phyloP scores from a whole-genome alignment of 495 filamentous ascomycete species.

The Melanomma pulvis-pyrius region DNA sequence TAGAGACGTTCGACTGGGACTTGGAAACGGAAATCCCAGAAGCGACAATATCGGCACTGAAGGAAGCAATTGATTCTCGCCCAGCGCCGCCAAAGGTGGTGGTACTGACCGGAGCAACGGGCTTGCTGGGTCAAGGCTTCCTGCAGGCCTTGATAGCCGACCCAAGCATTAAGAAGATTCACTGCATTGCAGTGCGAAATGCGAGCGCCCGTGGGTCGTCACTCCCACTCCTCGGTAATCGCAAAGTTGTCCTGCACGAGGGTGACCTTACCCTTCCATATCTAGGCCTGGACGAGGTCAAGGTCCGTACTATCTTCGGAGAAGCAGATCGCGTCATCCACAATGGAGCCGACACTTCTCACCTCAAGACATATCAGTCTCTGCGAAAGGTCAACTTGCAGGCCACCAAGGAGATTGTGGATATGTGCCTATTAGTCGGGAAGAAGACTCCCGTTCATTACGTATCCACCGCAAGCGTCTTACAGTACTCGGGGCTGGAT shows the following conservation, averaged over 20 bases:
- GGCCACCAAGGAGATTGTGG: slow-evolving; percentile 1
- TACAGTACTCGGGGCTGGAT: background rate
- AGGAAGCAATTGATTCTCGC: background rate
- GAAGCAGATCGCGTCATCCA: slow-evolving; percentile 17
- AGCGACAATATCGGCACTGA: background rate
- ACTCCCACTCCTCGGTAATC: background rate
- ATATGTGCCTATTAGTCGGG: background rate
- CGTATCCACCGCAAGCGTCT: slow-evolving; percentile 37
- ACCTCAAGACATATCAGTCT: slow-evolving; percentile 12
- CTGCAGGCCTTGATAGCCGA: background rate
- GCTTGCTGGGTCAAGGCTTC: slow-evolving; percentile 21
- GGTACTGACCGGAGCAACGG: slow-evolving; percentile 34
- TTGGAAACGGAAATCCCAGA: background rate
- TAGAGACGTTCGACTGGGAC: slow-evolving; percentile 13
- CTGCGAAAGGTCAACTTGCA: slow-evolving; percentile 15
- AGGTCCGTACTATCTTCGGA: background rate
- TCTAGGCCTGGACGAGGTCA: slow-evolving; percentile 3
- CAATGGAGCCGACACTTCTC: slow-evolving; percentile 7
- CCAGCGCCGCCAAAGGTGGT: background rate
- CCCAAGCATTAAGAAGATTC: background rate
- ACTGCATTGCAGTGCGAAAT: slow-evolving; percentile 11
- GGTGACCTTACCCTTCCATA: slow-evolving; percentile 15
- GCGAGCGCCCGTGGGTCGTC: too few relatives aligned
- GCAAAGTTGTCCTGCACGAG: background rate
- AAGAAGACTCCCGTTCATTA: slow-evolving; percentile 21